Base-by-base conservation (phyloP, 2,329 filamentous ascomycete genomes). In the Bipolaris oryzae region DNA sequence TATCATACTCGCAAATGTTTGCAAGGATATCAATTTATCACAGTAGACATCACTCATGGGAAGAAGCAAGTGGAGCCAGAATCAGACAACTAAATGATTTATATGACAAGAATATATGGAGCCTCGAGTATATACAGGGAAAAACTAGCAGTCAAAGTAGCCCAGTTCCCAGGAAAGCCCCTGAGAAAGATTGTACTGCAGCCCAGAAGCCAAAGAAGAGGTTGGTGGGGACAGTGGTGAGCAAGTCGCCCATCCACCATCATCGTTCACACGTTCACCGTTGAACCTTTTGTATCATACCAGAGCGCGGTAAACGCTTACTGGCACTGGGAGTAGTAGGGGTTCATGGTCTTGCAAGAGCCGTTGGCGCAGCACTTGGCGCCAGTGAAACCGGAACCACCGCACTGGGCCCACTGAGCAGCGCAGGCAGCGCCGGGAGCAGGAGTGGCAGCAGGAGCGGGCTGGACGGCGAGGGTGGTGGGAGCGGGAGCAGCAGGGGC, bases 271-370 rank as follows among this genome's bases (percentile, higher is more conserved):
- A 13, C 28, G 4, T 13, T 31, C 28, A 31, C 3, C 10, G 28
- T 33, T 44, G n/a, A 28, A 28, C 39, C 44, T 44, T 18, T 15
- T 44, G 1, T n/a, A 16, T 16, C 42, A 18, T 18, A 31, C 37
- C 16, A 25, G 28, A 6, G 11, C 20, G 7, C 33, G 13, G 28
- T 20, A 35, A 35, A n/a, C 6, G 16, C 16, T 46, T 50, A 50
- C 21, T 28, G 43, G 56, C 63, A 66, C 55, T 66, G 62, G 6
- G 62, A 63, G 56, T 66, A 66, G 39, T 53, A 66, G 16, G 49
- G 46, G 59, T 66, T 66, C 38, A 50, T 39, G 13, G 41, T 33
- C 54, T 64, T 63, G 63, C 63, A 66, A 15, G 54, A 23, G 37
- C 64, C 64, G 1, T 58, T 13, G 20, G 60, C 35, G 55, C 64